A percentile compares a stretch with the other conserved stretches of the same genome.
phyloP scores from a whole-genome alignment of 768 basidiomycete species.

The Pholiota molesta region DNA sequence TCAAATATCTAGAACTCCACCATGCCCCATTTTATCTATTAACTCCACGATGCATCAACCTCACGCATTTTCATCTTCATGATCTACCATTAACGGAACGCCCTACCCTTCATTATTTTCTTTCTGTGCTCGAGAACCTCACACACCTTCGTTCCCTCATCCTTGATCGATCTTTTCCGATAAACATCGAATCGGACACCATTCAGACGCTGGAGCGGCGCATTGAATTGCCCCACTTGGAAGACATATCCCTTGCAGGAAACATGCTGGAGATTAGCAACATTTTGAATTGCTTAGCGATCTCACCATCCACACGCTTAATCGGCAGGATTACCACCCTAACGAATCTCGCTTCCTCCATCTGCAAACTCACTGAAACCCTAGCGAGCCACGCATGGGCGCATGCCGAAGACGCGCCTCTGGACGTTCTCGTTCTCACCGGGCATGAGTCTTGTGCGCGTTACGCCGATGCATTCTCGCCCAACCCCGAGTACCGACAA shows the following conservation, averaged over 20 bases:
- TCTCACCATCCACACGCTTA: slow-evolving; percentile 30
- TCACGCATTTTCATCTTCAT: slow-evolving; percentile 38
- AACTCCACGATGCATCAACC: slow-evolving; percentile 36
- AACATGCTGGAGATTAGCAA: slow-evolving; percentile 31
- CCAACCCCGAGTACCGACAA: slow-evolving; percentile 35
- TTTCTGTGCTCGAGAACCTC: slow-evolving; percentile 35
- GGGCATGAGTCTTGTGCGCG: slow-evolving; percentile 29
- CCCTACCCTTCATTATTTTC: slow-evolving; percentile 34
- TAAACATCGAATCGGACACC: slow-evolving; percentile 23
- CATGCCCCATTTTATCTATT: slow-evolving; percentile 40
- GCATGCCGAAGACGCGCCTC: slow-evolving; percentile 19
- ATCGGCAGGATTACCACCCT: slow-evolving; percentile 30
- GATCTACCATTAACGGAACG: slow-evolving; percentile 40
- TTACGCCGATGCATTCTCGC: slow-evolving; percentile 17
- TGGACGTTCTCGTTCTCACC: slow-evolving; percentile 35
- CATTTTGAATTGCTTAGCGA: slow-evolving; percentile 30
- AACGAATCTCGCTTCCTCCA: slow-evolving; percentile 28
- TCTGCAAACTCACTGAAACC: slow-evolving; percentile 29
- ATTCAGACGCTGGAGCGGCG: slow-evolving; percentile 18
- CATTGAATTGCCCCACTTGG: slow-evolving; percentile 31
- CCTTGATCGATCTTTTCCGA: slow-evolving; percentile 37
- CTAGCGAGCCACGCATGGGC: slow-evolving; percentile 29
- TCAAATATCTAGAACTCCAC: slow-evolving; percentile 38
- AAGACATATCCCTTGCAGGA: slow-evolving; percentile 34
- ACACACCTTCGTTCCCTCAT: slow-evolving; percentile 35